Conservation (phyloP, 306 rosid species). For the Medicago arabica region DNA sequence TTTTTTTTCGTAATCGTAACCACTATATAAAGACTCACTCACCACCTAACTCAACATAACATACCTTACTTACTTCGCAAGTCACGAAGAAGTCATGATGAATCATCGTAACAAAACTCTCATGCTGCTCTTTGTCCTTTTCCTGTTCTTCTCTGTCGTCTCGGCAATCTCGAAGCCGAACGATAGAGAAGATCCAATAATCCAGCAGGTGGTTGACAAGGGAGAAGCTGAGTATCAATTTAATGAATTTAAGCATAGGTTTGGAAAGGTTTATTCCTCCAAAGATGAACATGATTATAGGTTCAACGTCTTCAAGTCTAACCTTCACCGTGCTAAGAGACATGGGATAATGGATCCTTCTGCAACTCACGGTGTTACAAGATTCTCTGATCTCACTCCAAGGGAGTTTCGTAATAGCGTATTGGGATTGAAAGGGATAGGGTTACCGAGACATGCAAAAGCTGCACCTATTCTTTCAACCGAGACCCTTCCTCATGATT, state of each 20-base stretch:
- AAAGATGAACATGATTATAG: conserved; percentile 76
- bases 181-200: conserved; percentile 44
- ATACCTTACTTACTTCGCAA: background rate
- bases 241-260: conserved; percentile 65
- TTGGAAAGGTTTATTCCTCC: conserved; percentile 64
- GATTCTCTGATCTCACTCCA: background rate
- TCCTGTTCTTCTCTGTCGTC: conserved; percentile 40
- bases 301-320: conserved; percentile 68
- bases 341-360: conserved; percentile 86
- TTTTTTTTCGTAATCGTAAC: background rate
- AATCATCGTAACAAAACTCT: background rate
- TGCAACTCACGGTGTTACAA: conserved; percentile 39
- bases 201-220: conserved; percentile 75
- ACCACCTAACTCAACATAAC: no score
- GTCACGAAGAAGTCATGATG: background rate
- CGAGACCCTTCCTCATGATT: conserved; percentile 74
- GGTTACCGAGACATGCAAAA: conserved; percentile 67
- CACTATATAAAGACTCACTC: no score
- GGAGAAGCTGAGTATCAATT: conserved; percentile 79
- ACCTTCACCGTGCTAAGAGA: conserved; percentile 69
- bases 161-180: conserved; percentile 21
- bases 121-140: conserved; percentile 28
- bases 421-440: conserved; percentile 63
- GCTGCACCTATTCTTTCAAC: conserved; percentile 84
- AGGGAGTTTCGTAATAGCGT: conserved; percentile 65